A percentile compares a stretch with the other conserved stretches of the same genome.
phyloP scores from a whole-genome alignment of 139 green algal genomes.

The Yamagishiella unicocca region DNA sequence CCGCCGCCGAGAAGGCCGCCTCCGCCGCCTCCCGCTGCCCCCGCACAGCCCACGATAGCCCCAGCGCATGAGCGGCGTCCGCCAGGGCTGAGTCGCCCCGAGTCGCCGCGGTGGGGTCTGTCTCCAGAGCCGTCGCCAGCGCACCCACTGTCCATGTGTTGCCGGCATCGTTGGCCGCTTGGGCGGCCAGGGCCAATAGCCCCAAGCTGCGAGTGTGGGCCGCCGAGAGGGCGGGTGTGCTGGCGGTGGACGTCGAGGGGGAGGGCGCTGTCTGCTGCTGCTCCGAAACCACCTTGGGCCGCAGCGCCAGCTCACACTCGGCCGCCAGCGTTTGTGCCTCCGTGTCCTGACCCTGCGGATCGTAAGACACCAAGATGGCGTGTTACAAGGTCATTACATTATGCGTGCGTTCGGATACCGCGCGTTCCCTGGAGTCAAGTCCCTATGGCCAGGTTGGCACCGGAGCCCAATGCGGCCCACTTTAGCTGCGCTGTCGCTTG shows the following conservation, averaged over 20 bases:
- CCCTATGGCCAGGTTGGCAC: too few species aligned
- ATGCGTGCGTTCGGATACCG: too few species aligned
- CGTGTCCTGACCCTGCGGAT: constrained; percentile 35
- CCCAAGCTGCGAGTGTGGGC: constrained; percentile 7
- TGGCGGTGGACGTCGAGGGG: not conserved
- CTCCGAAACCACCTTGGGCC: not conserved
- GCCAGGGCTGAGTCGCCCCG: not conserved
- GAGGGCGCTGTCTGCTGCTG: not conserved
- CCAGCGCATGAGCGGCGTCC: not conserved
- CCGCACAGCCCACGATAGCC: not conserved
- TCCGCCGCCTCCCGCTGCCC: not conserved
- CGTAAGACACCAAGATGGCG: too few species aligned
- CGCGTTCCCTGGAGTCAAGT: too few species aligned
- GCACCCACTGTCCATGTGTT: not conserved
- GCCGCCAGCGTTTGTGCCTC: constrained; percentile 7
- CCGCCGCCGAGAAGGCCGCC: not conserved
- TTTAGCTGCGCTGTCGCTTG: too few species aligned
- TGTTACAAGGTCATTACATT: too few species aligned
- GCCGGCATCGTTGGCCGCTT: not conserved
- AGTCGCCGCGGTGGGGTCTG: not conserved
- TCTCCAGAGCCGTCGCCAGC: constrained; percentile 17
- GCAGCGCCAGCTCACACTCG: not conserved
- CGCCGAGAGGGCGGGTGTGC: not conserved
- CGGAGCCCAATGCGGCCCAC: too few species aligned
- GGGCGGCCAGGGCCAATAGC: not conserved